Evolutionary conservation across 2,329 filamentous ascomycete genomes (phyloP).

Genomic region (Stylonectria norvegica): DNA sequence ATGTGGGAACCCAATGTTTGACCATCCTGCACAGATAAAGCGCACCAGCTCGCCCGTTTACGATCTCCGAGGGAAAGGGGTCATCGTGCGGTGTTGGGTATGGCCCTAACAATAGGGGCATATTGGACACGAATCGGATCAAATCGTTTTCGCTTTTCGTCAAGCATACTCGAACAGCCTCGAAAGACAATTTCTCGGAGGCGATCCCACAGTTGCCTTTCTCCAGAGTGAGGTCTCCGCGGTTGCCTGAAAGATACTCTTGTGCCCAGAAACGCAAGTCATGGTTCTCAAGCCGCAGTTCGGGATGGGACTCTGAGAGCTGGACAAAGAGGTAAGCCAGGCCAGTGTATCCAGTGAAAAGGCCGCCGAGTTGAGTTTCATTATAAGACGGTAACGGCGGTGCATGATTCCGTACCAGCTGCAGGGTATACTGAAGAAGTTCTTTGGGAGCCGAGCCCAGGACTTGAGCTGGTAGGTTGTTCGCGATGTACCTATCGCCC

Average conservation of each 20-base stretch:
- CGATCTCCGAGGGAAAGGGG: conserved; percentile 54
- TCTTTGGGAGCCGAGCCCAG: conserved; percentile 25
- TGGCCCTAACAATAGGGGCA: conserved; percentile 32
- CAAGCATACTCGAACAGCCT: conserved; percentile 45
- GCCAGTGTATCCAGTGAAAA: conserved; percentile 53
- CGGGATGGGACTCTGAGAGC: conserved; percentile 42
- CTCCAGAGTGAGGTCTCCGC: conserved; percentile 35
- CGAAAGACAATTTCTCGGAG: conserved; percentile 46
- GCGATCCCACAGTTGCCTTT: conserved; percentile 46
- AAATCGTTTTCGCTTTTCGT: conserved; percentile 37
- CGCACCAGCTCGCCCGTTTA: conserved; percentile 65
- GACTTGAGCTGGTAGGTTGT: conserved; percentile 30
- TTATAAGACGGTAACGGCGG: conserved; percentile 37
- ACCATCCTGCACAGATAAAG: conserved; percentile 66
- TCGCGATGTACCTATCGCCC: conserved; percentile 34
- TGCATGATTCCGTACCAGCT: conserved; percentile 34
- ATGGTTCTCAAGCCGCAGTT: conserved; percentile 41
- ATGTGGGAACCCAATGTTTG: conserved; percentile 51
- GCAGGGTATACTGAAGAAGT: conserved; percentile 34
- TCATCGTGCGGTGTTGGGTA: conserved; percentile 31
- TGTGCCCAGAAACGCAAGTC: conserved; percentile 44
- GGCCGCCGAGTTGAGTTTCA: conserved; percentile 39
- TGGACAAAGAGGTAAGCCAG: conserved; percentile 54
- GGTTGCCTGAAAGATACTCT: conserved; percentile 43
- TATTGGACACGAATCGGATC: conserved; percentile 38